These are phyloP conservation scores for Nemania sp. DNA, from an alignment of 2,329 filamentous ascomycete species.

Conservation along the genomic window DNA sequence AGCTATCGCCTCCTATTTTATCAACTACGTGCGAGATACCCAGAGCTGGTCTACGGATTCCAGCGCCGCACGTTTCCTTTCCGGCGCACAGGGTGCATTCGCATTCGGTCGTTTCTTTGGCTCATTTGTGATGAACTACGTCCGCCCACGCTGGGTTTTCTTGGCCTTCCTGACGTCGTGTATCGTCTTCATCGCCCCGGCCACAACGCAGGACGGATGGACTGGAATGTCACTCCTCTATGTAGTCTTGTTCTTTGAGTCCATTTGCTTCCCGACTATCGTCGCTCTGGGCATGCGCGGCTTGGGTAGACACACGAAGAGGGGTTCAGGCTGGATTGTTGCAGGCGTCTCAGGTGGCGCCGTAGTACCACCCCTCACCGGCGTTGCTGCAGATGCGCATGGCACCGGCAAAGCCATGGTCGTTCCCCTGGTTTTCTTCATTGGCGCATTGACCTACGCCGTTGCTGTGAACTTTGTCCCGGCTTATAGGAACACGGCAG, in stretches of 20 bases:
- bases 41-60: slow-evolving; percentile 54
- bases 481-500: slow-evolving; percentile 63
- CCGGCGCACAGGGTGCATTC: slow-evolving; percentile 74
- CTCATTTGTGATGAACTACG: slow-evolving; percentile 66
- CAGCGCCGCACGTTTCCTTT: slow-evolving; percentile 67
- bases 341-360: slow-evolving; percentile 74
- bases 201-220: slow-evolving; percentile 52
- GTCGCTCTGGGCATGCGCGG: slow-evolving; percentile 76
- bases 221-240: slow-evolving; percentile 65
- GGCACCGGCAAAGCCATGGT: slow-evolving; percentile 66
- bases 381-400: slow-evolving; percentile 66
- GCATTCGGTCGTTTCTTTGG: slow-evolving; percentile 73
- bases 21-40: slow-evolving; percentile 71
- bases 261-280: slow-evolving; percentile 80
- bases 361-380: slow-evolving; percentile 71
- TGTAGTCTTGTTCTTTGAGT: slow-evolving; percentile 76
- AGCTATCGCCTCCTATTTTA: slow-evolving; percentile 68
- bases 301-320: slow-evolving; percentile 75
- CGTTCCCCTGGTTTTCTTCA: slow-evolving; percentile 65
- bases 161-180: slow-evolving; percentile 65
- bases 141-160: slow-evolving; percentile 69
- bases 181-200: slow-evolving; percentile 62
- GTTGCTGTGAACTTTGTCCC: slow-evolving; percentile 68
- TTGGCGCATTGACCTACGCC: slow-evolving; percentile 59
- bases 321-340: slow-evolving; percentile 72